phyloP scores from a whole-genome alignment of 192 early-diverging fungal genomes.

The Coemansia sp. region DNA sequence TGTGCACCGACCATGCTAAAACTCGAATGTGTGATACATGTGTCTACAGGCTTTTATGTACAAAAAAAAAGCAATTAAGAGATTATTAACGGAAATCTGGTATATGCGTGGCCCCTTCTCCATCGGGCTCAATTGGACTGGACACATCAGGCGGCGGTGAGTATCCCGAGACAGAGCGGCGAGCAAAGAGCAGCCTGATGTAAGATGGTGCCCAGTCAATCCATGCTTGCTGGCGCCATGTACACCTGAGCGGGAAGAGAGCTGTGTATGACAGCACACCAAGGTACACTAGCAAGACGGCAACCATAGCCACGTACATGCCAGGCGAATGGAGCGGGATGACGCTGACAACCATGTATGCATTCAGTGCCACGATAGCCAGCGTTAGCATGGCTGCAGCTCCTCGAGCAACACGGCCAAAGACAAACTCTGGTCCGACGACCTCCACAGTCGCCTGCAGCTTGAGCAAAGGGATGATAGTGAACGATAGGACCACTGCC shows the following conservation, averaged over 20 bases:
- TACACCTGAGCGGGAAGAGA: slow-evolving; percentile 37
- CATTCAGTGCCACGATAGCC: slow-evolving; percentile 49
- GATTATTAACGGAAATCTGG: not conserved
- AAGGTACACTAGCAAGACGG: slow-evolving; percentile 27
- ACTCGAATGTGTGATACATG: not conserved
- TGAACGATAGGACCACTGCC: slow-evolving; percentile 67
- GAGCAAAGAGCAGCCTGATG: slow-evolving; percentile 46
- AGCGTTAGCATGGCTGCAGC: slow-evolving; percentile 27
- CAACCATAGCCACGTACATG: slow-evolving; percentile 48
- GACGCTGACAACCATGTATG: slow-evolving; percentile 52
- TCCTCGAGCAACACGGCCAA: slow-evolving; percentile 24
- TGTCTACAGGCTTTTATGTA: slow-evolving; percentile 3
- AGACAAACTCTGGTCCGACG: slow-evolving; percentile 57
- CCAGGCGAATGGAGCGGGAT: slow-evolving; percentile 43
- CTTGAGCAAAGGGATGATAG: slow-evolving; percentile 69
- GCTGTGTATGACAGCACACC: slow-evolving; percentile 34
- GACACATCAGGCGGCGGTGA: not conserved
- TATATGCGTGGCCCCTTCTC: not conserved
- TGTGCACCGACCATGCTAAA: not conserved
- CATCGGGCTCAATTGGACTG: not conserved
- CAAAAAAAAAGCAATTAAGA: not conserved
- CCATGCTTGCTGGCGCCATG: slow-evolving; percentile 23
- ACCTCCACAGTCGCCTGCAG: slow-evolving; percentile 59
- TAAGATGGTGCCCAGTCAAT: slow-evolving; percentile 37
- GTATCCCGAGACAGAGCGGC: slow-evolving; percentile 5